These are phyloP conservation scores for Paracoccidioides brasiliensis DNA, from an alignment of 2,329 filamentous ascomycete genomes.

Conservation along the genomic window DNA sequence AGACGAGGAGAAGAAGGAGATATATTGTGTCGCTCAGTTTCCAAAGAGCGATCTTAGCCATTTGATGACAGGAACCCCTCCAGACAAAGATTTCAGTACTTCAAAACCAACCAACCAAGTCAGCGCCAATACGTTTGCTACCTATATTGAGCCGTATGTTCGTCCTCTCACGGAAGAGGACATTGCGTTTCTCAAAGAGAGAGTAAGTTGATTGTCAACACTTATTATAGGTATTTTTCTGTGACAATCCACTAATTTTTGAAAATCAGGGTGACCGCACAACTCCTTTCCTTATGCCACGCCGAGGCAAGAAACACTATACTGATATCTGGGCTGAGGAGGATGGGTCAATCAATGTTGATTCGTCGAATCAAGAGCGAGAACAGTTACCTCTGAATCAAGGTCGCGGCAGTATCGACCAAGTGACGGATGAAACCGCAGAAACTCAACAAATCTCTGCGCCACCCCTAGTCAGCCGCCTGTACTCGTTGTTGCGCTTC, in stretches of 20 bases:
- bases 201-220: slow-evolving; percentile 30
- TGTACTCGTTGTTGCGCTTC: slow-evolving; percentile 69
- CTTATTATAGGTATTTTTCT: neutral
- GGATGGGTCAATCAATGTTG: slow-evolving; percentile 65
- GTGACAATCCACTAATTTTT: slow-evolving; percentile 6
- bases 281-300: slow-evolving; percentile 73
- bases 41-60: slow-evolving; percentile 69
- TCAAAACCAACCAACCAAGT: slow-evolving; percentile 91
- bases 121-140: slow-evolving; percentile 82
- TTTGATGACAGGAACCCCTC: slow-evolving; percentile 74
- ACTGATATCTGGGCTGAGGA: slow-evolving; percentile 89
- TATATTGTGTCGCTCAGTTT: slow-evolving; percentile 77
- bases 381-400: slow-evolving; percentile 67
- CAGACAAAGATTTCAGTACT: slow-evolving; percentile 90
- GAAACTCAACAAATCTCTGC: slow-evolving; percentile 84
- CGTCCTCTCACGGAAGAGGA: slow-evolving; percentile 85
- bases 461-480: slow-evolving; percentile 68
- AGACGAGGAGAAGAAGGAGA: slow-evolving; percentile 72
- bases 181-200: slow-evolving; percentile 78
- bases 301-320: slow-evolving; percentile 73
- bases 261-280: slow-evolving; percentile 56
- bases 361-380: slow-evolving; percentile 47
- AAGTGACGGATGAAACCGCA: slow-evolving; percentile 71
- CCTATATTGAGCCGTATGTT: slow-evolving; percentile 84
- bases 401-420: slow-evolving; percentile 70